Evolutionary conservation across 495 filamentous ascomycete genomes (phyloP).

Genomic region (Pyrenula aspistea): DNA sequence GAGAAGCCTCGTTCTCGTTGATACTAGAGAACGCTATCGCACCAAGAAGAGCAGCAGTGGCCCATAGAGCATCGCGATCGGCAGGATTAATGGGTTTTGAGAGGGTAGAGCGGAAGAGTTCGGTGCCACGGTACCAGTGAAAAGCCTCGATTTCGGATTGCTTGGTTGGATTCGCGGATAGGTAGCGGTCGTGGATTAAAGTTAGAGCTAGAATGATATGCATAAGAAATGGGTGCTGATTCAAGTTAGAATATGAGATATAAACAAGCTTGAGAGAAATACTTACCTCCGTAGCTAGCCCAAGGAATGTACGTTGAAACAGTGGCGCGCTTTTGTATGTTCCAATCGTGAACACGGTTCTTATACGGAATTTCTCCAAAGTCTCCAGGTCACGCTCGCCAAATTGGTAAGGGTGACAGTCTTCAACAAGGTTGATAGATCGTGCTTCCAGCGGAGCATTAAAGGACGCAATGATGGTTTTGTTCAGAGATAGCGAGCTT

Average conservation of each 20-base stretch:
- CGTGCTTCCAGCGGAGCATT: not conserved
- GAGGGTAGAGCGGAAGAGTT: conserved; percentile 18
- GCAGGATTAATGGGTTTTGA: conserved; percentile 12
- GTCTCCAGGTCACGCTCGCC: conserved; percentile 12
- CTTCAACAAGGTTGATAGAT: conserved; percentile 6
- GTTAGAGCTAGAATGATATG: conserved; percentile 23
- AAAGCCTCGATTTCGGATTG: conserved; percentile 17
- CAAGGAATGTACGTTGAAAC: not conserved
- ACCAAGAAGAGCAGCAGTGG: conserved; percentile 24
- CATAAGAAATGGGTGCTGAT: conserved; percentile 22
- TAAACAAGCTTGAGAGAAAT: no score
- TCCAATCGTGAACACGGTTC: conserved; percentile 17
- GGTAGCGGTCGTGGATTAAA: conserved; percentile 22
- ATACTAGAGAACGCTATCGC: conserved; percentile 18
- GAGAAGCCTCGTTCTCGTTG: conserved; percentile 12
- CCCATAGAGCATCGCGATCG: conserved; percentile 29
- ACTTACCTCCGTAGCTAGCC: conserved; percentile 8
- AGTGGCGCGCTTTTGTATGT: conserved; percentile 3
- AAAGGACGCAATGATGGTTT: not conserved
- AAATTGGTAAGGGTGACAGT: conserved; percentile 12
- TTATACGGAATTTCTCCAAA: conserved; percentile 17
- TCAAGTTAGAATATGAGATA: no score
- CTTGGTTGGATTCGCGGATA: conserved; percentile 1
- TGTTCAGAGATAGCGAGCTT: not conserved
- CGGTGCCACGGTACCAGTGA: conserved; percentile 20